Percentiles rank a stretch among this genome's conserved stretches.
phyloP scores from a whole-genome alignment of 768 basidiomycete genomes.

The Leccinellum rugosiceps region DNA sequence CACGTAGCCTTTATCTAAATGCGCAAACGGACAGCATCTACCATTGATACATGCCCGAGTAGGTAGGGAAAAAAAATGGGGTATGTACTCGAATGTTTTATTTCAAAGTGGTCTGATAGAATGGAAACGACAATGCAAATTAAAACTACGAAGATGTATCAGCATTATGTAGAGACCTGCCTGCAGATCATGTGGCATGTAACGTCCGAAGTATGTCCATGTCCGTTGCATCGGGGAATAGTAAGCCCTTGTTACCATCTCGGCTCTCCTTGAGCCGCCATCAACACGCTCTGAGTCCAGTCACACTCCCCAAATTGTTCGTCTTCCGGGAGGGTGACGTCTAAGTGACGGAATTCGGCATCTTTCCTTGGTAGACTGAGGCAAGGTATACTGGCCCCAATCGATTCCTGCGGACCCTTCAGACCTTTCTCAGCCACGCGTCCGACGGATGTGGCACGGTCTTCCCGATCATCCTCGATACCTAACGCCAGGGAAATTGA shows the following conservation, averaged over 20 bases:
- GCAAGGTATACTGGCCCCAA: constrained; percentile 1
- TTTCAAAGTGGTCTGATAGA: constrained; percentile 7
- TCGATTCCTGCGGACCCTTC: constrained; percentile 20
- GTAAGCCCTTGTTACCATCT: constrained; percentile 27
- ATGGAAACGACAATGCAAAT: constrained; percentile 15
- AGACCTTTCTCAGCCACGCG: constrained; percentile 10
- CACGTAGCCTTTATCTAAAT: constrained; percentile 15
- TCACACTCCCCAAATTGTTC: constrained; percentile 49
- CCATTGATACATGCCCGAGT: not conserved
- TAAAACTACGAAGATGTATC: constrained; percentile 10
- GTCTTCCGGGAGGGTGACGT: constrained; percentile 32
- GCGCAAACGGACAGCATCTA: not conserved
- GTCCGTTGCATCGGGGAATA: constrained; percentile 10
- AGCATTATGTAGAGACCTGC: constrained; percentile 25
- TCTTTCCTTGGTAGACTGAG: constrained; percentile 21
- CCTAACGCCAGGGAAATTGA: constrained; percentile 39
- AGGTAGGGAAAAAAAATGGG: constrained; percentile 8
- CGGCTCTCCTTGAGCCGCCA: constrained; percentile 55
- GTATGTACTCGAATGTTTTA: constrained; percentile 24
- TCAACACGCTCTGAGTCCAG: constrained; percentile 72
- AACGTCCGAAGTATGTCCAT: constrained; percentile 17
- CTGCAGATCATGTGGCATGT: constrained; percentile 27
- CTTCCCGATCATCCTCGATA: constrained; percentile 30
- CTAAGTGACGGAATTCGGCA: constrained; percentile 26
- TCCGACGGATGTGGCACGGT: constrained; percentile 6